Percentiles rank a stretch among this genome's conserved stretches.
phyloP scores from a whole-genome alignment of 345 rosid species.

The thale cress (Arabidopsis thaliana) region TAIR10.1 NC_003070.9:1402501-1403000 shows the following conservation, averaged over 20 bases:
- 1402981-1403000: background rate
- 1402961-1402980: background rate
- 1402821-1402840: slow-evolving; percentile 1
- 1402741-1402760: slow-evolving; percentile 4
- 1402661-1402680: background rate
- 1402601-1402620: slow-evolving; percentile 51
- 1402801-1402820: background rate
- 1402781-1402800: slow-evolving; percentile 10
- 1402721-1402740: slow-evolving; percentile 11
- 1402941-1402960: slow-evolving; percentile 15
- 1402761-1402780: background rate
- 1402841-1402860: background rate
- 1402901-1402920: background rate
- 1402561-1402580: slow-evolving; percentile 43
- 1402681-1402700: slow-evolving; percentile 1
- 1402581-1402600: slow-evolving; percentile 35
- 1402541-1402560: slow-evolving; percentile 53
- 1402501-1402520: slow-evolving; percentile 66
- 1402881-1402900: background rate
- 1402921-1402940: background rate
- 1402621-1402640: slow-evolving; percentile 79
- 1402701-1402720: slow-evolving; percentile 10
- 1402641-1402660: slow-evolving; percentile 49
- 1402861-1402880: background rate
- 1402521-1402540: slow-evolving; percentile 73